A percentile compares a stretch with the other conserved stretches of the same genome.
phyloP scores from a whole-genome alignment of 2,329 filamentous ascomycete genomes.

The Pestalotiopsis sp. region DNA sequence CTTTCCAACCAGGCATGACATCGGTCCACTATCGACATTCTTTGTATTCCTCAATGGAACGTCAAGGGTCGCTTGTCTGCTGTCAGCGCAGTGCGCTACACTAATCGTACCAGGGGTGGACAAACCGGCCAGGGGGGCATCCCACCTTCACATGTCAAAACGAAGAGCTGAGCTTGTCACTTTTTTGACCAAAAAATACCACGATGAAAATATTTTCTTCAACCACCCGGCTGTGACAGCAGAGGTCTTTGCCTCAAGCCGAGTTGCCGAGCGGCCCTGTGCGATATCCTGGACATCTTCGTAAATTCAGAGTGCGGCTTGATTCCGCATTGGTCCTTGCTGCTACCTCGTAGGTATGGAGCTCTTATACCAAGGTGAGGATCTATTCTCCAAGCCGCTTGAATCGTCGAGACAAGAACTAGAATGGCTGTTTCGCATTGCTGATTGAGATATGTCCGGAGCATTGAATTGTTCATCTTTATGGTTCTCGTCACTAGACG shows the following conservation, averaged over 20 bases:
- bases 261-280: background rate
- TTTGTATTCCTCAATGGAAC: background rate
- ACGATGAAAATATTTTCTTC: background rate
- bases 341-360: background rate
- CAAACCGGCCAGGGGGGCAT: background rate
- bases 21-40: background rate
- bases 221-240: background rate
- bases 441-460: background rate
- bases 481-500: background rate
- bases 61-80: background rate
- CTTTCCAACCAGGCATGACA: background rate
- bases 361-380: background rate
- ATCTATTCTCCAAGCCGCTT: background rate
- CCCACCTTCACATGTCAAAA: conserved; percentile 6
- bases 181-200: background rate
- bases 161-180: background rate
- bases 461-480: background rate
- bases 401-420: no score
- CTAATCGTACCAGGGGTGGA: background rate
- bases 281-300: background rate
- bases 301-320: background rate
- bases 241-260: background rate
- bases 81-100: background rate
- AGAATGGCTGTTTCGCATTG: no score
- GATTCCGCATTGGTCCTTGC: background rate